A percentile compares a stretch with the other conserved stretches of the same genome.
These are phyloP conservation scores for Candolleomyces aberdarensis DNA, from an alignment of 768 basidiomycete species.

Conservation along the genomic window DNA sequence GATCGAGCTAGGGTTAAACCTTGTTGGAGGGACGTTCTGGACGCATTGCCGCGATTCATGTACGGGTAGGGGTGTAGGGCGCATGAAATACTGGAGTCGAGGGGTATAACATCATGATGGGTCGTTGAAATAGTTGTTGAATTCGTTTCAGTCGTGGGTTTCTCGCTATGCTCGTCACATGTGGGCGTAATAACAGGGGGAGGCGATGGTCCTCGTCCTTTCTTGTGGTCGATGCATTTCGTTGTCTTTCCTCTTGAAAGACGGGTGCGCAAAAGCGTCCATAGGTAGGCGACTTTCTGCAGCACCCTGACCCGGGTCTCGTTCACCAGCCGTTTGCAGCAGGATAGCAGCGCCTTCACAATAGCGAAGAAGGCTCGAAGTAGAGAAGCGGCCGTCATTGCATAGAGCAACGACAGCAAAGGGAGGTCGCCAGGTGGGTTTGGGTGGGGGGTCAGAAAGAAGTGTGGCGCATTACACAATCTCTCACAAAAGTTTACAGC, in stretches of 20 bases:
- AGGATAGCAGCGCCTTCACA: not conserved
- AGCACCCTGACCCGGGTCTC: not conserved
- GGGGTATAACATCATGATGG: not conserved
- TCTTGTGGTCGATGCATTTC: not conserved
- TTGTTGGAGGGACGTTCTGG: not conserved
- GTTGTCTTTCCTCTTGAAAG: not conserved
- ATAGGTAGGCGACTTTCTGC: not conserved
- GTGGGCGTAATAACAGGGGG: not conserved
- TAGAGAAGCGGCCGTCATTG: not conserved
- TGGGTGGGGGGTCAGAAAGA: not conserved
- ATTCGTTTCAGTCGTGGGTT: not conserved
- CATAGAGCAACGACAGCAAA: not conserved
- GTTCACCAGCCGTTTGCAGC: not conserved
- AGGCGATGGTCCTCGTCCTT: not conserved
- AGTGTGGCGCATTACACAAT: not conserved
- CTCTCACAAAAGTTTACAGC: not conserved
- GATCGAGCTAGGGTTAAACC: not conserved
- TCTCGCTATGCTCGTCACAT: not conserved
- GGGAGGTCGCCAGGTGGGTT: not conserved
- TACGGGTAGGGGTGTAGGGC: constrained; percentile 9
- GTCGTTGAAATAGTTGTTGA: not conserved
- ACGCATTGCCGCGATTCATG: not conserved
- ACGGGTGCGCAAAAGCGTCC: not conserved
- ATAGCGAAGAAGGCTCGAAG: not conserved
- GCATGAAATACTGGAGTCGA: constrained; percentile 7